These are phyloP conservation scores for Colletotrichum shisoi DNA, from an alignment of 2,329 filamentous ascomycete species.

Conservation along the genomic window DNA sequence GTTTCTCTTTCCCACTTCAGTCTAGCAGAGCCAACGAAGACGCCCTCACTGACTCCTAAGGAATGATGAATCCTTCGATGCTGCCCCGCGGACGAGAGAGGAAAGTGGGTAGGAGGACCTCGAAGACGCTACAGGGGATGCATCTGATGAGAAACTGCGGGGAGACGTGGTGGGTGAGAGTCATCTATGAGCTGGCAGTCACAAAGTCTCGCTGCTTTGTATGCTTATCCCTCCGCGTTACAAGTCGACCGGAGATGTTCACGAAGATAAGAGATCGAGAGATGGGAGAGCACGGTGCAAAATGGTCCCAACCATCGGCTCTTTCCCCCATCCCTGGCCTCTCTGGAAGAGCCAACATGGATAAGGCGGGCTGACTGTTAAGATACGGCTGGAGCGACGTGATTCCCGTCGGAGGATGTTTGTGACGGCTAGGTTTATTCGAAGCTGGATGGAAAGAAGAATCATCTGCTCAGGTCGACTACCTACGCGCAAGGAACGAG, in stretches of 20 bases:
- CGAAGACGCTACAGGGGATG: not conserved
- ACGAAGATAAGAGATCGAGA: not conserved
- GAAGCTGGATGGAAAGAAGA: not conserved
- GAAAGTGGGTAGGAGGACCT: not conserved
- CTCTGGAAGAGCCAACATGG: not conserved
- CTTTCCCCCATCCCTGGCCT: not conserved
- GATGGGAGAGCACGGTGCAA: not conserved
- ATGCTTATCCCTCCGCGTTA: not conserved
- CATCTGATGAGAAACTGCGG: not conserved
- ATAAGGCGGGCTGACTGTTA: not conserved
- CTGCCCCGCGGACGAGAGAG: not conserved
- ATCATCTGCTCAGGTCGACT: too few relatives aligned
- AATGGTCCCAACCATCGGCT: not conserved
- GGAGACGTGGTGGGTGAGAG: not conserved
- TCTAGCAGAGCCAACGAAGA: not conserved
- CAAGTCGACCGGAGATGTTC: not conserved
- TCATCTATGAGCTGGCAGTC: not conserved
- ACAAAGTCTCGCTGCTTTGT: not conserved
- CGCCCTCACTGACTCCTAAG: not conserved
- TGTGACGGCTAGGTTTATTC: not conserved
- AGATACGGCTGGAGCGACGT: not conserved
- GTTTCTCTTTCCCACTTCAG: not conserved
- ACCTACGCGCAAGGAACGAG: not conserved
- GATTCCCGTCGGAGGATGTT: not conserved
- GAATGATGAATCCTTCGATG: not conserved